Evolutionary conservation across 176 grass and related monocot genomes (phyloP), one percentile per base, ranked within the genome.

Genomic region (Juncus effusus): DNA sequence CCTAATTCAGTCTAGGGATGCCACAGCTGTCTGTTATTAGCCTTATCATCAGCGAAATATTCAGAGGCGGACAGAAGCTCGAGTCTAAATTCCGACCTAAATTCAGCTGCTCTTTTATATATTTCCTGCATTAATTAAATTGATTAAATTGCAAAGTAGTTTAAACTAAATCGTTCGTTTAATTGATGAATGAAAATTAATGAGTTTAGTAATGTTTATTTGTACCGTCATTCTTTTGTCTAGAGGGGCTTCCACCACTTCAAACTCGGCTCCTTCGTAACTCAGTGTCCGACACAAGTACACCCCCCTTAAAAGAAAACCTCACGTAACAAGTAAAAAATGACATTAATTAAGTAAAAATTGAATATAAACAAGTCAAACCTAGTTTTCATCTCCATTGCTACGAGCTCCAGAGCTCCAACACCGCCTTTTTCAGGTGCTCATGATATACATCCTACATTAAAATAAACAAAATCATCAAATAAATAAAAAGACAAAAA

Each of bases 321-420:
- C n/a, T n/a, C n/a, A n/a, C n/a, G n/a, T n/a, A n/a, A n/a, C n/a
- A n/a, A n/a, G n/a, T n/a, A n/a, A n/a, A n/a, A n/a, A n/a, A n/a
- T n/a, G n/a, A n/a, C n/a, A 63, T n/a, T n/a, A 59, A 51, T 37
- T 59, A 9, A 42, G 44, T 61, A 52, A 56, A 60, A 77, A n/a
- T n/a, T n/a, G n/a, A 40, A 13, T 64, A 13, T 47, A 64, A 45
- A 28, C 64, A 77, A 74, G 35, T 53, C 76, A 59, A 76, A 99
- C 94, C 94, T 93, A 71, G 94, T 85, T 90, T 99, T 99, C 94
- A 99, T 93, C 76, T 99, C 88, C 94, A 99, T 99, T 50, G 94
- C 94, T 77, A 99, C 94, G 60, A 99, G 94, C 81, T 99, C 94
- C 74, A 99, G 85, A 61, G 94, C 94, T 60, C 94, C 94, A 65